phyloP scores from a whole-genome alignment of 352 stramenopile species.

The Phytopythium ostracodes region DNA sequence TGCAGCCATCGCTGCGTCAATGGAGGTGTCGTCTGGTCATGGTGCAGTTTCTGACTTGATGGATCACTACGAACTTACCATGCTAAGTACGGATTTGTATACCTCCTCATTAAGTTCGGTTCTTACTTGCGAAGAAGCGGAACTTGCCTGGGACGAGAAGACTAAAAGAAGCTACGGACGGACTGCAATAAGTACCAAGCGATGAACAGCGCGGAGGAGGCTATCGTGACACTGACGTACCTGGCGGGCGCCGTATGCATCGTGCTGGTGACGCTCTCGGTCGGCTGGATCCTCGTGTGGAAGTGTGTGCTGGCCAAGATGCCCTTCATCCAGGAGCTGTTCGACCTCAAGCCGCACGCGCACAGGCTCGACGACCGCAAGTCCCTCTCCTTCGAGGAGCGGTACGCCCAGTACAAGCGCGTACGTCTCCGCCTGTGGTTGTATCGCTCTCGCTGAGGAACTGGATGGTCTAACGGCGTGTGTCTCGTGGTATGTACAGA shows the following conservation, averaged over 20 bases:
- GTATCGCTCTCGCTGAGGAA: no score
- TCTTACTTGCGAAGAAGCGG: no score
- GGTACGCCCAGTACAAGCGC: slow-evolving; percentile 61
- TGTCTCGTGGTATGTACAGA: slow-evolving; percentile 18
- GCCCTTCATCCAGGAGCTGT: slow-evolving; percentile 78
- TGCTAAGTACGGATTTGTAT: no score
- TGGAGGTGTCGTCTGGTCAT: no score
- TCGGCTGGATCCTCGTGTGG: slow-evolving; percentile 83
- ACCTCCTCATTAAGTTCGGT: no score
- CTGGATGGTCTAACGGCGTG: background rate
- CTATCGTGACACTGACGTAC: slow-evolving; percentile 63
- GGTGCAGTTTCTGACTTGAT: no score
- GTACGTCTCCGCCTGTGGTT: slow-evolving; percentile 18
- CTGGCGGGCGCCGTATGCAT: slow-evolving; percentile 73
- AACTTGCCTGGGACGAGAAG: background rate
- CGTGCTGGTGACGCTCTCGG: slow-evolving; percentile 68
- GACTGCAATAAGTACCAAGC: background rate
- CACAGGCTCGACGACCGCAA: slow-evolving; percentile 29
- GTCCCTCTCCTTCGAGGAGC: slow-evolving; percentile 68
- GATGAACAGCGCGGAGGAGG: slow-evolving; percentile 26
- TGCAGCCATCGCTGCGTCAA: no score
- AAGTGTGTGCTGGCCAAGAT: slow-evolving; percentile 83
- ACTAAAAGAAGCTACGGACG: background rate
- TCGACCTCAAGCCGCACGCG: slow-evolving; percentile 75
- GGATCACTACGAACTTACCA: no score